Evolutionary conservation across 2,329 filamentous ascomycete genomes (phyloP).

Genomic region (Passalora sequoiae): DNA sequence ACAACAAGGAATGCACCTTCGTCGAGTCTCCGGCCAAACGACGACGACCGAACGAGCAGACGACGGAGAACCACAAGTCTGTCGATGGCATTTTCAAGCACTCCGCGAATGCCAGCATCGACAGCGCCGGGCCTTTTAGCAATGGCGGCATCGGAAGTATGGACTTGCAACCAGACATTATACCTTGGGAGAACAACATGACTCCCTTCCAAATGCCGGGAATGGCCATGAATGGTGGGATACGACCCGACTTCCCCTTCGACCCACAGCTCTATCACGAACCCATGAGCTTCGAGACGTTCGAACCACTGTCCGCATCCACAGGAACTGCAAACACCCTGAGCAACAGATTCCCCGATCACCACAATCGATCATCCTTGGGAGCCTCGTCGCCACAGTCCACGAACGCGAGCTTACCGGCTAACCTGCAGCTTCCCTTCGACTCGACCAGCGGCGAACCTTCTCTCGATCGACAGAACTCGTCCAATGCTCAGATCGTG

Average conservation of each 20-base stretch:
- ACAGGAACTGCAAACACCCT: conserved; percentile 5
- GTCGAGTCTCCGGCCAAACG: conserved; percentile 37
- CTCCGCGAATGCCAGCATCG: conserved; percentile 16
- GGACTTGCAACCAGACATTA: conserved; percentile 26
- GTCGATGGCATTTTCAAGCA: conserved; percentile 17
- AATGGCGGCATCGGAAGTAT: conserved; percentile 20
- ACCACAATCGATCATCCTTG: conserved; percentile 21
- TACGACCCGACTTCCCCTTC: conserved; percentile 26
- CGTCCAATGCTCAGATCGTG: conserved; percentile 32
- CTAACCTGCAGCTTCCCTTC: conserved; percentile 25
- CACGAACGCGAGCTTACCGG: conserved; percentile 15
- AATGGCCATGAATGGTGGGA: conserved; percentile 20
- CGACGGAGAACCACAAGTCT: conserved; percentile 11
- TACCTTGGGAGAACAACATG: conserved; percentile 29
- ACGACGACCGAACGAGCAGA: conserved; percentile 29
- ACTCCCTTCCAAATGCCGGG: conserved; percentile 26
- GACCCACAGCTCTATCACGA: conserved; percentile 30
- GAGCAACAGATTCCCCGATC: conserved; percentile 1
- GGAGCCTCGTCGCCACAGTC: conserved; percentile 26
- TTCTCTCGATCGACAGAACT: conserved; percentile 30
- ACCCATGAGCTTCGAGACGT: conserved; percentile 25
- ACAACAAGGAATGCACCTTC: conserved; percentile 44
- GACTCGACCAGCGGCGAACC: conserved; percentile 29
- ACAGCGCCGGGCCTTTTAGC: conserved; percentile 17
- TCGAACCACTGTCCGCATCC: conserved; percentile 27